Evolutionary conservation across 371 early-diverging fungal genomes (phyloP).

Genomic region (Rhizopus microsporus): DNA sequence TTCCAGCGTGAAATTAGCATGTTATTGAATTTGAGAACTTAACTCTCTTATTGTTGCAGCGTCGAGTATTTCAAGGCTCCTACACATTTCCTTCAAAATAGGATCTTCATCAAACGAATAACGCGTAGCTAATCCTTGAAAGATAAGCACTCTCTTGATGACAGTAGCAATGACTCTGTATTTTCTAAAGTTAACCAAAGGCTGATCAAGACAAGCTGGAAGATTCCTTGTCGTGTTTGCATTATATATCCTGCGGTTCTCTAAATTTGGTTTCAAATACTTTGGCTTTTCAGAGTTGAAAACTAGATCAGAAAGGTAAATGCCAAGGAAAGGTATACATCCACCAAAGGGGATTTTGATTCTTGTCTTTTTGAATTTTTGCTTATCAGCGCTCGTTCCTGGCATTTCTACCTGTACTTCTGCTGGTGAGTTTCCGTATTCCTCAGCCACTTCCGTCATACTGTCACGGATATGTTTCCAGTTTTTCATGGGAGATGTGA

Average conservation of each 20-base stretch:
- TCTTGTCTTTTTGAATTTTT: conserved; percentile 27
- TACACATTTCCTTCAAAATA: conserved; percentile 41
- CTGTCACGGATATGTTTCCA: conserved; percentile 69
- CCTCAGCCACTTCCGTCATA: conserved; percentile 63
- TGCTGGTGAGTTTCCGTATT: conserved; percentile 50
- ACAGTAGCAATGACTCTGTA: conserved; percentile 66
- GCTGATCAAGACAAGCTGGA: conserved; percentile 37
- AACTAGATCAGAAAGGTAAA: conserved; percentile 68
- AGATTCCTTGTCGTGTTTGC: conserved; percentile 17
- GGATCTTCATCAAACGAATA: conserved; percentile 58
- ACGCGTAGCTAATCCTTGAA: conserved; percentile 57
- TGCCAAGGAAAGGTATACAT: conserved; percentile 64
- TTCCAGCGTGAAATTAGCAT: too few species aligned
- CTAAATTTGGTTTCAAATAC: conserved; percentile 44
- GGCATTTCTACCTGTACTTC: conserved; percentile 45
- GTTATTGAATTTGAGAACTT: conserved; percentile 17
- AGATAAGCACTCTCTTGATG: conserved; percentile 62
- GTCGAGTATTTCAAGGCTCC: conserved; percentile 34
- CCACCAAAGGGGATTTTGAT: conserved; percentile 56
- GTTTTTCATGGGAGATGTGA: conserved; percentile 64
- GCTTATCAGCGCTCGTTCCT: conserved; percentile 26
- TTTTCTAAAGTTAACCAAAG: conserved; percentile 66
- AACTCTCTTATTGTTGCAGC: conserved; percentile 35
- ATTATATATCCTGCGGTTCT: conserved; percentile 29
- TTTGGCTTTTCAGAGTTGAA: conserved; percentile 67